phyloP scores from a whole-genome alignment of 495 filamentous ascomycete genomes.

The Sordaria brevicollis region DNA sequence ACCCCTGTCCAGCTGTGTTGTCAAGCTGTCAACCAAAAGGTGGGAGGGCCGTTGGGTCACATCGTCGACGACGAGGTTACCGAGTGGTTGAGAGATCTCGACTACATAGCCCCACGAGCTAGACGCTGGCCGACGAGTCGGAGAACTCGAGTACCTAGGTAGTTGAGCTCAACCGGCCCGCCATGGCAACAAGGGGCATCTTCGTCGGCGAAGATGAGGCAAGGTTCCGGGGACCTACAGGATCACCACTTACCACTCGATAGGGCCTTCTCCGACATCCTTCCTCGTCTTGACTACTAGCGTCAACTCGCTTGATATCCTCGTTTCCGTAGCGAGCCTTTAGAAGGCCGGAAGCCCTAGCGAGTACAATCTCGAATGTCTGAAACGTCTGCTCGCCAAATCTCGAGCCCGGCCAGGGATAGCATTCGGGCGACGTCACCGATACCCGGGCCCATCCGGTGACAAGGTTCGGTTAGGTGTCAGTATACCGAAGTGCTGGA shows the following conservation, averaged over 20 bases:
- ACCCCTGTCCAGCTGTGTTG: not conserved
- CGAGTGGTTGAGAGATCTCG: no score
- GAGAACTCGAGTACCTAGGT: no score
- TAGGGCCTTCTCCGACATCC: not conserved
- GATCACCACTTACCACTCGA: not conserved
- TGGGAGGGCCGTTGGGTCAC: not conserved
- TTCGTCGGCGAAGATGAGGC: not conserved
- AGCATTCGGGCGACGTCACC: not conserved
- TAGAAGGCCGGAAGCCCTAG: not conserved
- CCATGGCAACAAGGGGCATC: not conserved
- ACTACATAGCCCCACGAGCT: no score
- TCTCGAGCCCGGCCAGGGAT: not conserved
- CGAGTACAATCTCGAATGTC: not conserved
- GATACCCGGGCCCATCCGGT: no score
- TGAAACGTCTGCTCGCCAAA: not conserved
- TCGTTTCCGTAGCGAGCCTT: not conserved
- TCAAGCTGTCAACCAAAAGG: not conserved
- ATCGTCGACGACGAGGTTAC: not conserved
- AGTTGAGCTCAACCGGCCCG: no score
- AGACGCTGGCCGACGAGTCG: not conserved
- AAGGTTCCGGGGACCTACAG: not conserved
- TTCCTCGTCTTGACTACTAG: not conserved
- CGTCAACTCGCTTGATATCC: not conserved
- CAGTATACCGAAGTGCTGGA: no score
- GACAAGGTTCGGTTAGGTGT: no score